Conservation (phyloP, 768 basidiomycete species). For the Porphyrellus cyaneotinctus region DNA sequence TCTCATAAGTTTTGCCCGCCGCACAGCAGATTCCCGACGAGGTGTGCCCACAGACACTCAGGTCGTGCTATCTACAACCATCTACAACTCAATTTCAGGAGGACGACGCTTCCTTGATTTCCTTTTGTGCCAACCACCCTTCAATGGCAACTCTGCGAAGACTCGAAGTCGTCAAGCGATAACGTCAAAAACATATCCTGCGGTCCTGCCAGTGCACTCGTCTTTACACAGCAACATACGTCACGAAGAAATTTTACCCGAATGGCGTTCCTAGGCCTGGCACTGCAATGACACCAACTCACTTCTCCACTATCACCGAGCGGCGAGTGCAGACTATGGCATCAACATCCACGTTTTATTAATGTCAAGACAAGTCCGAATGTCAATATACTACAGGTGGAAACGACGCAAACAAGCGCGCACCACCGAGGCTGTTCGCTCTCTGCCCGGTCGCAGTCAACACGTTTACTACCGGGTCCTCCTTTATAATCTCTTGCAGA, state of each 20-base stretch:
- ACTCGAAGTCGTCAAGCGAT: background rate
- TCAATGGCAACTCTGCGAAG: background rate
- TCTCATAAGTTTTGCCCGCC: background rate
- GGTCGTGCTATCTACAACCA: background rate
- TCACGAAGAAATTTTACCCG: constrained; percentile 7
- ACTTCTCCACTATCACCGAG: constrained; percentile 13
- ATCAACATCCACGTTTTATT: constrained; percentile 27
- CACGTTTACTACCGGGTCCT: constrained; percentile 20
- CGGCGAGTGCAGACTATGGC: constrained; percentile 10
- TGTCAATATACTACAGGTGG: constrained; percentile 12
- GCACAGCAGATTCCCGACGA: background rate
- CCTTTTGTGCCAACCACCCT: background rate
- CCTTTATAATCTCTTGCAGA: constrained; percentile 26
- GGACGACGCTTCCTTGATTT: background rate
- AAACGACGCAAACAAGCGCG: constrained; percentile 17
- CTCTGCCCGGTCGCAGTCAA: constrained; percentile 13
- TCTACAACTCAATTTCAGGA: too few relatives aligned
- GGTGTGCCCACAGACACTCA: background rate
- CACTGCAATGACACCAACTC: constrained; percentile 22
- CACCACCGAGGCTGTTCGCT: constrained; percentile 24
- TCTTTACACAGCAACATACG: constrained; percentile 11
- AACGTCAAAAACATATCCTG: constrained; percentile 1
- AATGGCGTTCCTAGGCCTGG: constrained; percentile 7
- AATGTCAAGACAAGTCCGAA: constrained; percentile 15
- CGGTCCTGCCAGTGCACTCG: background rate